Evolutionary conservation across 2,329 filamentous ascomycete genomes (phyloP), one percentile per base, ranked within the genome.

Genomic region (Capronia epimyces): DNA sequence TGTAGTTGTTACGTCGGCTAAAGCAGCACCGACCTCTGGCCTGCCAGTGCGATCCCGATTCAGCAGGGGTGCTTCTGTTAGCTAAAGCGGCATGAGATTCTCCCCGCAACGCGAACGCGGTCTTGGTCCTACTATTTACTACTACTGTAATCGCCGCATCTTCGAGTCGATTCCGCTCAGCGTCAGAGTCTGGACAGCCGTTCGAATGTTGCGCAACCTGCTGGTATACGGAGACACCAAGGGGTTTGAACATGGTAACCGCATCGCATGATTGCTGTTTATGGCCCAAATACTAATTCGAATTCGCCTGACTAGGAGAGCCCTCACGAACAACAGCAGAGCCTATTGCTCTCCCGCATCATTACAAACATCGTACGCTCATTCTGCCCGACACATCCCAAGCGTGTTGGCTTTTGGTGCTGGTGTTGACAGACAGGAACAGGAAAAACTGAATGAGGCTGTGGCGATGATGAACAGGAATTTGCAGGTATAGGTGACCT

Each of bases 371-470:
- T 97, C 65, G 91, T 97, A 79, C 66, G 87, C 15, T 25, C 9
- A 37, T 12, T 12, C 8, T 7, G 37, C 21, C 18, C 52, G 24
- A 36, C 18, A 41, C 25, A 8, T 6, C 48, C 59, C 40, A 63
- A n/a, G n/a, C n/a, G n/a, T n/a, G n/a, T n/a, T n/a, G n/a, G n/a
- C n/a, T n/a, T n/a, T n/a, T n/a, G 56, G 56, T 24, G 27, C 32
- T 12, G 37, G 15, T 25, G 43, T 25, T 54, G 29, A 54, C 34
- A 43, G 37, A 16, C 3, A 27, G 25, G 49, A 46, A 15, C 55
- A 97, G 91, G 93, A 97, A 72, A 98, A 98, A 71, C 79, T 98
- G 37, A 98, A 98, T 63, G 93, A 97, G 71, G 86, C 93, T 1
- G 80, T 97, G 46, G 82, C 93, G 71, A 83, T 91, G 45, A 81